Base-by-base conservation (phyloP, 345 rosid species). In the Populus ilicifolia region DNA sequence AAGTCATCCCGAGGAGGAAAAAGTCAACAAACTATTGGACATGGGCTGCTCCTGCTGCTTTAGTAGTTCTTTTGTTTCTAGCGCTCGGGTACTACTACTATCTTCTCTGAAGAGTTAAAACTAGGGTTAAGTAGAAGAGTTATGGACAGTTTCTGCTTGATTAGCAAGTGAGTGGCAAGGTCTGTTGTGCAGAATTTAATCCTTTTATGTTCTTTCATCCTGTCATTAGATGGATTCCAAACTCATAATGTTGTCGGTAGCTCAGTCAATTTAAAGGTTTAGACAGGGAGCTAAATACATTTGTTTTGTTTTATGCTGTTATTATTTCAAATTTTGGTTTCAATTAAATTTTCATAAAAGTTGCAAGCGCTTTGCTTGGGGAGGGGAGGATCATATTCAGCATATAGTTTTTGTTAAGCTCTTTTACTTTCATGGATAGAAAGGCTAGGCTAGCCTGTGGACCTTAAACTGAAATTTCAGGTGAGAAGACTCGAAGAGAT, bases 21-120 rank as follows among this genome's bases (percentile, higher is more conserved):
- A 93, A 89, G 86, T 68, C 92, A 4, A 87, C 85, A 8, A 91
- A 90, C 83, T 88, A 93, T 86, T 91, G 90, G 98, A 38, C 83
- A 38, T 91, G 87, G 84, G 93, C 84, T 29, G 92, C 83, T 46
- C 86, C 92, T 38, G 96, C 89, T 46, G 91, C 89, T 13, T 62
- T 88, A 50, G 69, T 76, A 67, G 81, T 82, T 67, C 90, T 84
- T 52, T 75, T 90, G 78, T 69, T 89, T 66, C 61, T 87, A 20
- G 84, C 70, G 11, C 77, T 87, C 13, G 90, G 81, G 46, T 96
- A 89, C 87, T 86, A 89, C 87, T 86, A 77, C 83, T 85, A 82
- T 79, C 73, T 83, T 70, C 76, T 59, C 69, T 88, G 85, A 89
- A 81, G 76, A 70, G 72, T 67, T 73, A 73, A 67, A 48, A 27